These are phyloP conservation scores for Neopestalotiopsis rosae DNA, from an alignment of 2,329 filamentous ascomycete species.

Conservation along the genomic window DNA sequence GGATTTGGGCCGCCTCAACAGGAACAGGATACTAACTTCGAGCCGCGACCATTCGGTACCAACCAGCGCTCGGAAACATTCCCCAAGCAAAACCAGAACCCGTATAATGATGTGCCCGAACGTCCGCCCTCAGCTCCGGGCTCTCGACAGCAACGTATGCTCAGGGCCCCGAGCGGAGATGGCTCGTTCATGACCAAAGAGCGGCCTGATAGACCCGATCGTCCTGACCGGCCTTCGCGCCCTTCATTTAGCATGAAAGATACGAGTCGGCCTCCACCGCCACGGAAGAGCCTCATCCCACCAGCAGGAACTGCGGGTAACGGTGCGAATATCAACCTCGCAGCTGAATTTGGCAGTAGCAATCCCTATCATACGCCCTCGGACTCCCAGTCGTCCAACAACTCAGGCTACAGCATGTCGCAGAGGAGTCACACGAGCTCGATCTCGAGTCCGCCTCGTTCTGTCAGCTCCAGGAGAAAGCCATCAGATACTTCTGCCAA, in stretches of 20 bases:
- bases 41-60: conserved; percentile 42
- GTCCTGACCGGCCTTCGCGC: conserved; percentile 32
- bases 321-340: conserved; percentile 57
- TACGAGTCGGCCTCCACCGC: conserved; percentile 57
- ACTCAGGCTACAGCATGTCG: conserved; percentile 59
- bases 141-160: conserved; percentile 44
- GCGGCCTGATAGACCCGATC: too few relatives aligned
- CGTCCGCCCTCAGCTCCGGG: conserved; percentile 56
- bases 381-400: conserved; percentile 69
- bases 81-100: conserved; percentile 43
- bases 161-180: conserved; percentile 31
- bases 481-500: conserved; percentile 47
- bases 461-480: conserved; percentile 42
- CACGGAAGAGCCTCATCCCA: conserved; percentile 53
- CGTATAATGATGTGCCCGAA: conserved; percentile 39
- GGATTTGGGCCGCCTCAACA: conserved; percentile 58
- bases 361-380: conserved; percentile 70
- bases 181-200: conserved; percentile 31
- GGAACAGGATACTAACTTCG: conserved; percentile 40
- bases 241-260: conserved; percentile 52
- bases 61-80: conserved; percentile 59
- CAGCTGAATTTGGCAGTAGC: conserved; percentile 63
- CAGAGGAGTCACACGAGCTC: conserved; percentile 65
- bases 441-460: conserved; percentile 61
- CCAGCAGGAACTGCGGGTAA: conserved; percentile 45